Evolutionary conservation across 768 basidiomycete genomes (phyloP).

Genomic region (Nidularia sp.): DNA sequence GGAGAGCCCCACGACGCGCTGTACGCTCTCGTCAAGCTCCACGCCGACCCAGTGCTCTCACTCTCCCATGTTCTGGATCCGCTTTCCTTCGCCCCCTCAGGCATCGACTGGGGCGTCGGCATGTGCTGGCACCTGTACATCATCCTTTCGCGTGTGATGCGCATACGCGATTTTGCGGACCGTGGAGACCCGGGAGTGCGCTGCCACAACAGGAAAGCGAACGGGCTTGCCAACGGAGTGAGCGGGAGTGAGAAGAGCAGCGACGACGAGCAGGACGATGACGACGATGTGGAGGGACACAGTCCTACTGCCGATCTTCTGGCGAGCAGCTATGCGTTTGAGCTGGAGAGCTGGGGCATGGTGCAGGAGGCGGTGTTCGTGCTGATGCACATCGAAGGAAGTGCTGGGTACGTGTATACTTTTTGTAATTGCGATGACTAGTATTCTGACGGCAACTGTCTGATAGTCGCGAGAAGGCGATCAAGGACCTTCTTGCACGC

Average conservation of each 20-base stretch:
- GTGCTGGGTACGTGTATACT: conserved; percentile 66
- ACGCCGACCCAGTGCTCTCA: conserved; percentile 67
- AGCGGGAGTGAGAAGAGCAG: background rate
- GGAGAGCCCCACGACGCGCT: conserved; percentile 54
- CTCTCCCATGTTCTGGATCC: conserved; percentile 69
- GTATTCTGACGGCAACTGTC: conserved; percentile 1
- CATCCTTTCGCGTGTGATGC: conserved; percentile 78
- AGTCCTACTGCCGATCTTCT: conserved; percentile 81
- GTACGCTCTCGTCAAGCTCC: conserved; percentile 77
- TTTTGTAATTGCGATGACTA: conserved; percentile 4
- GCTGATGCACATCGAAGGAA: conserved; percentile 80
- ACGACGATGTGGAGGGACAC: conserved; percentile 62
- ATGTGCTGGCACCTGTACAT: conserved; percentile 93
- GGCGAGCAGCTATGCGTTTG: conserved; percentile 80
- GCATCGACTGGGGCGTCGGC: conserved; percentile 64
- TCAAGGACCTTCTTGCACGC: conserved; percentile 77
- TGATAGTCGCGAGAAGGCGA: conserved; percentile 72
- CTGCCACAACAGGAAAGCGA: conserved; percentile 12
- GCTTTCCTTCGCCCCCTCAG: conserved; percentile 68
- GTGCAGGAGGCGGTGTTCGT: conserved; percentile 89
- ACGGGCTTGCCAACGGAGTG: conserved; percentile 18
- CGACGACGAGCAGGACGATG: conserved; percentile 24
- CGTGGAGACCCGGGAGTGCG: conserved; percentile 46
- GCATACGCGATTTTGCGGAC: conserved; percentile 86
- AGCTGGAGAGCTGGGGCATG: conserved; percentile 77